Evolutionary conservation across 1,284 basidiomycete species (phyloP).

Genomic region (Ceratobasidium sp.): DNA sequence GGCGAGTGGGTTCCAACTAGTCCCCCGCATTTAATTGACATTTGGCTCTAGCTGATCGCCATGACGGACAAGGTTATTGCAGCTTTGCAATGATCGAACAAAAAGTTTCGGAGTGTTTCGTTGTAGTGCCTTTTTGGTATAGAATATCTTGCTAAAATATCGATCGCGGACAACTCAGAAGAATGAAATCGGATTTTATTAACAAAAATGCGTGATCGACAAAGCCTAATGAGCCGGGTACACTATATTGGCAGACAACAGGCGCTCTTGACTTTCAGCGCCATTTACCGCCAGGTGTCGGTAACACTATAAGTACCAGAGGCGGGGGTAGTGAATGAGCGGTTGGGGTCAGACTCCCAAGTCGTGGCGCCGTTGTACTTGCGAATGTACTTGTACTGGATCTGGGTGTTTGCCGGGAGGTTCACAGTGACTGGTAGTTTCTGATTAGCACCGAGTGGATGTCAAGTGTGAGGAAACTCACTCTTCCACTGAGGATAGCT

Average conservation of each 20-base stretch:
- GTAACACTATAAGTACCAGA: slow-evolving; percentile 38
- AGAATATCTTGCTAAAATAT: neutral
- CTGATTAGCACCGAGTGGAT: slow-evolving; percentile 42
- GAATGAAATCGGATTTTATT: neutral
- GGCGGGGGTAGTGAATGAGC: slow-evolving; percentile 51
- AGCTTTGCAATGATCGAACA: slow-evolving; percentile 3
- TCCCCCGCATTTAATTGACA: neutral
- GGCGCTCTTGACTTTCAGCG: neutral
- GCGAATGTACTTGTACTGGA: slow-evolving; percentile 77
- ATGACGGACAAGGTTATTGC: slow-evolving; percentile 38
- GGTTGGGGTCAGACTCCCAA: slow-evolving; percentile 72
- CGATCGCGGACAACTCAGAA: neutral
- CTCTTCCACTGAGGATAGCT: slow-evolving; percentile 71
- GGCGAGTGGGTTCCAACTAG: slow-evolving; percentile 54
- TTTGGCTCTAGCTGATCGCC: slow-evolving; percentile 17
- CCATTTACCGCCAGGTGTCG: slow-evolving; percentile 43
- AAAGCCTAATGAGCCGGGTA: neutral
- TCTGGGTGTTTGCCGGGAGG: slow-evolving; percentile 60
- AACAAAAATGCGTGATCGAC: neutral
- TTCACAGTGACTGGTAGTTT: slow-evolving; percentile 55
- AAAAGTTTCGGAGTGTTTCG: no score
- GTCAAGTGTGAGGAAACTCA: slow-evolving; percentile 51
- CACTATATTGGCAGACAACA: neutral
- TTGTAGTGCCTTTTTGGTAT: neutral
- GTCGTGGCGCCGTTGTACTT: slow-evolving; percentile 63